Percentiles rank a stretch among this genome's conserved stretches.
Conservation (phyloP, 129 eudicot species). For the Heracleum sosnowskyi region DNA sequence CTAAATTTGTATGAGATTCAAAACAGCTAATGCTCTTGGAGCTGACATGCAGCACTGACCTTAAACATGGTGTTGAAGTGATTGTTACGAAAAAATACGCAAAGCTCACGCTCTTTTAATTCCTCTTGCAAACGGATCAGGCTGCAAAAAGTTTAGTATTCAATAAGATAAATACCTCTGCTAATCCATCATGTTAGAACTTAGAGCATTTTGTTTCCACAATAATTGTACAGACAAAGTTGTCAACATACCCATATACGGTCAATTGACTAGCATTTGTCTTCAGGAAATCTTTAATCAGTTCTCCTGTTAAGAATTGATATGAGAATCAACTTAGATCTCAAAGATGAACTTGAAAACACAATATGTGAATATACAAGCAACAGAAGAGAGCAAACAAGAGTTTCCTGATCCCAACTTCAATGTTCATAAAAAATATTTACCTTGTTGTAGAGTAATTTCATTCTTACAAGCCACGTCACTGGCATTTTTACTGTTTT, state of each 20-base stretch:
- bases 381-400: background rate
- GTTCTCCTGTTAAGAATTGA: slow-evolving; percentile 48
- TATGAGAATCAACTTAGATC: slow-evolving; percentile 14
- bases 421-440: background rate
- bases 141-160: slow-evolving; percentile 36
- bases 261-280: slow-evolving; percentile 86
- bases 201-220: background rate
- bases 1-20: background rate
- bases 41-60: slow-evolving; percentile 37
- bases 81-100: slow-evolving; percentile 94
- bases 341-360: slow-evolving; percentile 5
- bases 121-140: slow-evolving; percentile 70
- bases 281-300: slow-evolving; percentile 61
- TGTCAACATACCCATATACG: slow-evolving; percentile 49
- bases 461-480: slow-evolving; percentile 30
- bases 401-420: background rate
- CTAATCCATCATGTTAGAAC: background rate
- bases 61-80: slow-evolving; percentile 98
- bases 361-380: background rate
- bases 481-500: slow-evolving; percentile 19
- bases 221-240: background rate
- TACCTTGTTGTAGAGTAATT: slow-evolving; percentile 66
- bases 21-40: background rate
- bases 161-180: background rate
- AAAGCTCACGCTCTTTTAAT: slow-evolving; percentile 77